phyloP scores from a whole-genome alignment of 257 asterid genomes.

The Cruciata laevipes region DNA sequence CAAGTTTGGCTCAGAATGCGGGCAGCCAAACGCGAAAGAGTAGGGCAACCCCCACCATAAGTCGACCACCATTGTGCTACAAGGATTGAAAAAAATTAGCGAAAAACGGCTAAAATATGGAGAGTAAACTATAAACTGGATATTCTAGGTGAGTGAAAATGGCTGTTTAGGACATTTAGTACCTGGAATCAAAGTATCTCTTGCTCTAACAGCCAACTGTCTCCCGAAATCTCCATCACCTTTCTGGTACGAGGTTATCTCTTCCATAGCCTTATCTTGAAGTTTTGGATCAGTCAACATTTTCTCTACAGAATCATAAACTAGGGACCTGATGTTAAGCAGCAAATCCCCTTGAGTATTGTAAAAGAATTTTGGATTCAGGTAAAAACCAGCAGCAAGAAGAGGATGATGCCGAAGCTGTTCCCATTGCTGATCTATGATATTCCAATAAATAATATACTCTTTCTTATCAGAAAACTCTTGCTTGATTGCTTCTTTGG shows the following conservation, averaged over 20 bases:
- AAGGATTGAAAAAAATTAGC: slow-evolving; percentile 12
- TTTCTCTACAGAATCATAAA: slow-evolving; percentile 81
- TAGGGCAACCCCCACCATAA: slow-evolving; percentile 92
- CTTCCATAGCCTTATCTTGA: slow-evolving; percentile 81
- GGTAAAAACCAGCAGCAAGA: slow-evolving; percentile 86
- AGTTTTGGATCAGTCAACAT: slow-evolving; percentile 66
- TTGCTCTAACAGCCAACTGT: slow-evolving; percentile 88
- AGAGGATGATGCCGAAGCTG: slow-evolving; percentile 77
- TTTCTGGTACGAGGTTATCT: slow-evolving; percentile 61
- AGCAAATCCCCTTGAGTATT: slow-evolving; percentile 69
- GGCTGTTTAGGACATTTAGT: slow-evolving; percentile 19
- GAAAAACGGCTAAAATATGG: slow-evolving; percentile 17
- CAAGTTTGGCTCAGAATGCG: slow-evolving; percentile 93
- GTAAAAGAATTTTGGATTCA: slow-evolving; percentile 85
- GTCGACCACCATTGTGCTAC: slow-evolving; percentile 95
- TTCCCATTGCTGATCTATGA: slow-evolving; percentile 85
- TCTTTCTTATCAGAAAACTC: slow-evolving; percentile 57
- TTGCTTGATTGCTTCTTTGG: slow-evolving; percentile 79
- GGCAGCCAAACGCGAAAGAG: slow-evolving; percentile 74
- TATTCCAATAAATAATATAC: slow-evolving; percentile 67
- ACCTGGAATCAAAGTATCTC: slow-evolving; percentile 82
- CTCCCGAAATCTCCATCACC: slow-evolving; percentile 90
- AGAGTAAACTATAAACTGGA: neutral
- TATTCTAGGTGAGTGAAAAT: no score
- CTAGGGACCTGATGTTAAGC: slow-evolving; percentile 64